Evolutionary conservation across 2,329 filamentous ascomycete genomes (phyloP).

Genomic region (Helminthosporium solani): DNA sequence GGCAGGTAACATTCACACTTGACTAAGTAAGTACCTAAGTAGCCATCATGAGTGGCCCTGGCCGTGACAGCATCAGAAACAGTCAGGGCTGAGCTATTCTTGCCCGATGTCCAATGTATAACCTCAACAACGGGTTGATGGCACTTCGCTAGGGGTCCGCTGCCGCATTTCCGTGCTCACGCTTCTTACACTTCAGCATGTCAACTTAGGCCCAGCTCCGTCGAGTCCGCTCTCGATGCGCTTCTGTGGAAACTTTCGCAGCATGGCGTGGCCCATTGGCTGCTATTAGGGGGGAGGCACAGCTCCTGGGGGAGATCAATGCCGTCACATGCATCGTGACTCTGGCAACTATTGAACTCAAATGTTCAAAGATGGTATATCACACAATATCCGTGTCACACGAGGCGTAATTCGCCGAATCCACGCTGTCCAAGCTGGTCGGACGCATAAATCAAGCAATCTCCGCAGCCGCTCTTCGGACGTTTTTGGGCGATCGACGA

Average conservation of each 20-base stretch:
- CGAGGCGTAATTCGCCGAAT: slow-evolving; percentile 26
- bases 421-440: slow-evolving; percentile 27
- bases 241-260: neutral
- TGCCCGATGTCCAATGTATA: slow-evolving; percentile 22
- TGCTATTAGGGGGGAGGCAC: neutral
- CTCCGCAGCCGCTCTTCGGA: slow-evolving; percentile 32
- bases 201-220: slow-evolving; percentile 13
- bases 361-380: slow-evolving; percentile 13
- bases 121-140: slow-evolving; percentile 20
- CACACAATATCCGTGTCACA: slow-evolving; percentile 27
- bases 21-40: slow-evolving; percentile 14
- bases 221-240: slow-evolving; percentile 3
- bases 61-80: slow-evolving; percentile 5
- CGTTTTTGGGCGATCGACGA: slow-evolving; percentile 40
- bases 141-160: slow-evolving; percentile 28
- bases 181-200: slow-evolving; percentile 20
- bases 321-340: slow-evolving; percentile 11
- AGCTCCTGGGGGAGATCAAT: neutral
- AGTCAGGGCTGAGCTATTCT: slow-evolving; percentile 20
- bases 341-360: slow-evolving; percentile 11
- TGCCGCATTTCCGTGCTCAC: slow-evolving; percentile 35
- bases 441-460: slow-evolving; percentile 26
- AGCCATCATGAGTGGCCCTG: slow-evolving; percentile 6
- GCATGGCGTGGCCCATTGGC: slow-evolving; percentile 4
- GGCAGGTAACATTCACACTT: slow-evolving; percentile 6